Evolutionary conservation across 164 flowering plant species (phyloP).

Genomic region (Cinnamomum chago): DNA sequence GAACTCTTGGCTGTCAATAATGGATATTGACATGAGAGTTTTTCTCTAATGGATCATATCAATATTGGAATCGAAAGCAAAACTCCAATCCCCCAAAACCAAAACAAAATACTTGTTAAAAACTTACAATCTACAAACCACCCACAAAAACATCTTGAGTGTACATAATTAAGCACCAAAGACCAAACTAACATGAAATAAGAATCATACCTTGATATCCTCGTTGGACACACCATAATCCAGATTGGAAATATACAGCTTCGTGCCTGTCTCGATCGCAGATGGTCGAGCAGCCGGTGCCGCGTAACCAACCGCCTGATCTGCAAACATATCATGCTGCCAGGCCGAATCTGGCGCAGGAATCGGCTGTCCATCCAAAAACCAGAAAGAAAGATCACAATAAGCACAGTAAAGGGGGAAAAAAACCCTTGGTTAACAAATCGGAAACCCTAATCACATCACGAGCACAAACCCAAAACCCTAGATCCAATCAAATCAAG

Average conservation of each 20-base stretch:
- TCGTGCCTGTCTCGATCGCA: conserved; percentile 70
- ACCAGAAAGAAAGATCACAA: background rate
- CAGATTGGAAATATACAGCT: conserved; percentile 72
- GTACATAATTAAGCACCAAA: background rate
- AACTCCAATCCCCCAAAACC: no score
- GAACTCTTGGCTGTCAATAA: background rate
- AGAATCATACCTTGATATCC: conserved; percentile 59
- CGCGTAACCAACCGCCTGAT: conserved; percentile 32
- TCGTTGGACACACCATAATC: conserved; percentile 83
- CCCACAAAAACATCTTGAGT: no score
- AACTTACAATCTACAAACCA: background rate
- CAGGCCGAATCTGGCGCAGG: conserved; percentile 66
- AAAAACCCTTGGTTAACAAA: no score
- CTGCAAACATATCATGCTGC: conserved; percentile 63
- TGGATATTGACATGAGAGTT: background rate
- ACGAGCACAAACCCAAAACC: background rate
- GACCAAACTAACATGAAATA: background rate
- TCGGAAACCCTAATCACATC: background rate
- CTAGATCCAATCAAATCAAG: background rate
- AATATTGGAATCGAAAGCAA: background rate
- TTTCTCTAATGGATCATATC: background rate
- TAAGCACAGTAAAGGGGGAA: background rate
- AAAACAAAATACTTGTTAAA: no score
- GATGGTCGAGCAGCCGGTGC: conserved; percentile 36
- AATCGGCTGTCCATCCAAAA: conserved; percentile 12